phyloP scores from a whole-genome alignment of 2,329 filamentous ascomycete genomes.

The Colletotrichum sp. region DNA sequence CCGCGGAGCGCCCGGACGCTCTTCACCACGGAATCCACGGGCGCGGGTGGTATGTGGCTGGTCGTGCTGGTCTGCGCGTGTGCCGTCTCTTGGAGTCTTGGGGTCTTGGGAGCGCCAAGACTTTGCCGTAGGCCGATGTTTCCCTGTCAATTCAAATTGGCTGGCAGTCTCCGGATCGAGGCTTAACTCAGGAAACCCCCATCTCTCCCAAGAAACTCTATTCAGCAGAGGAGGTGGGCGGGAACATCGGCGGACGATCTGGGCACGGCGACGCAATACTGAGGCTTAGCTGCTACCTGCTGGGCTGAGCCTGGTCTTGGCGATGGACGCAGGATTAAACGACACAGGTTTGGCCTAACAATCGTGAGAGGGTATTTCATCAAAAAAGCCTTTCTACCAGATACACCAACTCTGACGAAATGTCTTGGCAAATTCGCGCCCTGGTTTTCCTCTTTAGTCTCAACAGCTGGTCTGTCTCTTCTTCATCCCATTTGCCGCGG shows the following conservation, averaged over 20 bases:
- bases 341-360: background rate
- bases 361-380: background rate
- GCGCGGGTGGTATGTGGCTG: background rate
- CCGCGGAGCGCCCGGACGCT: background rate
- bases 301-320: slow-evolving; percentile 5
- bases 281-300: slow-evolving; percentile 10
- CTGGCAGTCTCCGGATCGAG: background rate
- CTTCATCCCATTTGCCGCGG: background rate
- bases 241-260: background rate
- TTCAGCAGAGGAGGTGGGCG: background rate
- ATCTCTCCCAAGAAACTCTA: background rate
- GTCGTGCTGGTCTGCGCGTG: background rate
- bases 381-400: slow-evolving; percentile 9
- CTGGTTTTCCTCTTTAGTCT: background rate
- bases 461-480: background rate
- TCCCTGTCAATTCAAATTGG: background rate
- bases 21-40: slow-evolving; percentile 3
- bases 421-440: background rate
- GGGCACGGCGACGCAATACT: background rate
- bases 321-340: background rate
- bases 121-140: background rate
- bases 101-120: background rate
- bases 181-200: background rate
- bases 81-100: background rate
- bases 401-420: background rate